These are phyloP conservation scores for Penicillium sp. DNA, from an alignment of 2,329 filamentous ascomycete genomes.

Conservation along the genomic window DNA sequence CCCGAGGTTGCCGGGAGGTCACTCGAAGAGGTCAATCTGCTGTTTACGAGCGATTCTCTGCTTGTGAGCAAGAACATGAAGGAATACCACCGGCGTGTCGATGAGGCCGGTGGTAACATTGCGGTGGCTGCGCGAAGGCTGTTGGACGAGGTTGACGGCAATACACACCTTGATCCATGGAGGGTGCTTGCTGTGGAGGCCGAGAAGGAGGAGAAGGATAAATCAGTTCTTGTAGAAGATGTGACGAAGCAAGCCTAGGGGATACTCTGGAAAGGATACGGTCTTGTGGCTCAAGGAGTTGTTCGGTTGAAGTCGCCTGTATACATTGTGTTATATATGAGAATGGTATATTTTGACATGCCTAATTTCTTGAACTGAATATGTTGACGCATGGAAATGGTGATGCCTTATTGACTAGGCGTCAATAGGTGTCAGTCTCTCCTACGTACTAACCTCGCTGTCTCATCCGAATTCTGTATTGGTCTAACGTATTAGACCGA, in stretches of 20 bases:
- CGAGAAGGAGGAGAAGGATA: constrained; percentile 4
- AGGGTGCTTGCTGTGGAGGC: constrained; percentile 1
- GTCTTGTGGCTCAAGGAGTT: constrained; percentile 1
- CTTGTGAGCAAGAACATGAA: constrained; percentile 31
- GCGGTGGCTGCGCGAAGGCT: constrained; percentile 27
- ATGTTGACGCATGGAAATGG: no score
- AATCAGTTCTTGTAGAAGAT: constrained; percentile 1
- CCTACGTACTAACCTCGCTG: no score
- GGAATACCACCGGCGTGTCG: constrained; percentile 26
- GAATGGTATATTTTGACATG: neutral
- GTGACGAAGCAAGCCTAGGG: neutral
- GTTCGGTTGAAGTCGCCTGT: constrained; percentile 1
- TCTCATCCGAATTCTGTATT: no score
- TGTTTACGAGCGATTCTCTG: constrained; percentile 25
- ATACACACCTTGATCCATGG: constrained; percentile 12
- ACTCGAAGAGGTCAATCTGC: constrained; percentile 29
- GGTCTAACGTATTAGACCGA: no score
- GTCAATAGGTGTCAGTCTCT: no score
- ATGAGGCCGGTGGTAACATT: constrained; percentile 28
- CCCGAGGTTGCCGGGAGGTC: constrained; percentile 1
- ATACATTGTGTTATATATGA: neutral
- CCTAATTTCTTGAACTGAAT: no score
- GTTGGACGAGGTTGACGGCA: constrained; percentile 29
- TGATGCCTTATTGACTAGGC: no score
- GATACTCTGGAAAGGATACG: neutral